These are phyloP conservation scores for Trichosporon coremiiforme DNA, from an alignment of 1,284 basidiomycete species.

Conservation along the genomic window DNA sequence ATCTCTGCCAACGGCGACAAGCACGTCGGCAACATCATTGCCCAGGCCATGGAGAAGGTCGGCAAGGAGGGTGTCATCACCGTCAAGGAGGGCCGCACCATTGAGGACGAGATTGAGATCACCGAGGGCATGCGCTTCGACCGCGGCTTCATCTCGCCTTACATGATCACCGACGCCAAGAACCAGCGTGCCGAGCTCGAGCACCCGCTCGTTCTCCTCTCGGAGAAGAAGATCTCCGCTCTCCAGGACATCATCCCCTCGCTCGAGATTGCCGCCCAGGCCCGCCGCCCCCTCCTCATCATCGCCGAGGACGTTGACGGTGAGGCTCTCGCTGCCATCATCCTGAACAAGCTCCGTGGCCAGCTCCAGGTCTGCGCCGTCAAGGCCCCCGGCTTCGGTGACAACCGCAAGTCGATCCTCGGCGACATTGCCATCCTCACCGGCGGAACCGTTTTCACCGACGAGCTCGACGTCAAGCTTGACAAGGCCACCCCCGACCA, in stretches of 20 bases:
- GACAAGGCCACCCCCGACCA: conserved; percentile 86
- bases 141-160: conserved; percentile 96
- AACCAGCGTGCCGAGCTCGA: conserved; percentile 95
- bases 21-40: conserved; percentile 93
- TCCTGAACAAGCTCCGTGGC: conserved; percentile 97
- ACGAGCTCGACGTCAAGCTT: conserved; percentile 97
- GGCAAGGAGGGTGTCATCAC: conserved; percentile 99
- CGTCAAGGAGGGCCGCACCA: conserved; percentile 96
- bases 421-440: conserved; percentile 97
- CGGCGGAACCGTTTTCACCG: conserved; percentile 95
- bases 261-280: conserved; percentile 87
- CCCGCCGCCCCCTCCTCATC: conserved; percentile 89
- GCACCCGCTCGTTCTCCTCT: conserved; percentile 89
- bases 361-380: conserved; percentile 90
- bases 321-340: conserved; percentile 94
- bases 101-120: conserved; percentile 98
- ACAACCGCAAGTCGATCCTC: conserved; percentile 97
- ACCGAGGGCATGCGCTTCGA: conserved; percentile 99
- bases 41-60: conserved; percentile 99
- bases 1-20: conserved; percentile 97
- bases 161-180: conserved; percentile 99
- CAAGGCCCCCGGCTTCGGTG: conserved; percentile 98
- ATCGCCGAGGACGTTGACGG: conserved; percentile 98
- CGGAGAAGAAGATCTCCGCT: conserved; percentile 96
- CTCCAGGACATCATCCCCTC: conserved; percentile 95